These are phyloP conservation scores for Alternaria longipes DNA, from an alignment of 2,329 filamentous ascomycete genomes.

Conservation along the genomic window DNA sequence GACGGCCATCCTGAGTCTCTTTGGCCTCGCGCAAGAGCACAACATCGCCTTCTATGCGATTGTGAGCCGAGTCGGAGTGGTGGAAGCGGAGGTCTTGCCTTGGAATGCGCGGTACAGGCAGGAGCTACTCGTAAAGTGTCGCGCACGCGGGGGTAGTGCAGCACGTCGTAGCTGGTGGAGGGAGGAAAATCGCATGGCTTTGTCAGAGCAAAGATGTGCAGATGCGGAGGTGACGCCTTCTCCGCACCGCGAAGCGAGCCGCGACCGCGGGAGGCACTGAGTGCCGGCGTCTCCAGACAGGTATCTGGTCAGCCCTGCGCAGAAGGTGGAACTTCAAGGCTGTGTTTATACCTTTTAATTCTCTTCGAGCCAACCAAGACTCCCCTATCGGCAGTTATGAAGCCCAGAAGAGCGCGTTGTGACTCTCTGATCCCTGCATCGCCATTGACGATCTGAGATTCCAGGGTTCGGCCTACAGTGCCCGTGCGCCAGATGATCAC, in stretches of 20 bases:
- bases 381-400: too few species aligned
- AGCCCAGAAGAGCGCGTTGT: neutral
- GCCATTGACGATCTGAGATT: constrained; percentile 25
- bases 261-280: neutral
- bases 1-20: constrained; percentile 49
- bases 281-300: too few species aligned
- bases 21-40: constrained; percentile 55
- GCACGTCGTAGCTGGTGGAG: constrained; percentile 8
- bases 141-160: constrained; percentile 7
- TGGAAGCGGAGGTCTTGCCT: constrained; percentile 32
- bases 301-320: too few species aligned
- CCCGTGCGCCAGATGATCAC: too few species aligned
- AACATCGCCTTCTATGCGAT: constrained; percentile 47
- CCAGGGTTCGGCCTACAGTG: constrained; percentile 21
- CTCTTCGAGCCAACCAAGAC: too few species aligned
- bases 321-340: too few species aligned
- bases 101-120: constrained; percentile 36
- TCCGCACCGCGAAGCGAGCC: constrained; percentile 18
- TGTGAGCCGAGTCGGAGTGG: constrained; percentile 21
- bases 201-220: constrained; percentile 19
- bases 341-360: too few species aligned
- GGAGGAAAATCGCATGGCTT: constrained; percentile 31
- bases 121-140: constrained; percentile 33
- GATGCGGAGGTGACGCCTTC: constrained; percentile 25
- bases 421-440: constrained; percentile 16